Conservation (phyloP, 164 flowering plant genomes). For the Nymphaea thermarum region DNA sequence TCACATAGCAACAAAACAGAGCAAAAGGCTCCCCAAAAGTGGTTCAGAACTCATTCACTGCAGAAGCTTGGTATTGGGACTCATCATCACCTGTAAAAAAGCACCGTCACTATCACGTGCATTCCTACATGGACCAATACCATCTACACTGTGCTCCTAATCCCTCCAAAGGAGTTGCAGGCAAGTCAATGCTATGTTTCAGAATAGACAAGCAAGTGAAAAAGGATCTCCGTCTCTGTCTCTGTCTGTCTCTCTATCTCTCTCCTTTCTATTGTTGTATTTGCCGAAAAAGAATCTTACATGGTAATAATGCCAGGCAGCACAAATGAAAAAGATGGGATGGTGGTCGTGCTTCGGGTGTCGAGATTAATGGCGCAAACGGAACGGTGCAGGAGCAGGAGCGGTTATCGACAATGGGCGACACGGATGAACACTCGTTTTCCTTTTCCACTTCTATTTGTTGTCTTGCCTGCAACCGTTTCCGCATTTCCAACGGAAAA, state of each 20-base stretch:
- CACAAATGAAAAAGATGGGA: not conserved
- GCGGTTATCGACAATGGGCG: not conserved
- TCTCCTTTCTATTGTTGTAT: not conserved
- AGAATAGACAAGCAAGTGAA: not conserved
- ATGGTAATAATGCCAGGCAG: not conserved
- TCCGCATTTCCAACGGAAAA: not conserved
- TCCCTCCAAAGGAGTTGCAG: not conserved
- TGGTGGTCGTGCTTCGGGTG: not conserved
- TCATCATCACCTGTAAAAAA: not conserved
- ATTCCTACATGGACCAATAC: not conserved
- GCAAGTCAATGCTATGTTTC: not conserved
- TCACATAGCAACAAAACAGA: not conserved
- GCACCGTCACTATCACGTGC: not conserved
- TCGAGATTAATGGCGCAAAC: not conserved
- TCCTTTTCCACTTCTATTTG: not conserved
- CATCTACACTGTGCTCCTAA: not conserved
- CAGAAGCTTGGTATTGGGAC: not conserved
- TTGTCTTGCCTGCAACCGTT: not conserved
- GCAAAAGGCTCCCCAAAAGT: not conserved
- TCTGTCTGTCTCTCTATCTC: too few relatives aligned
- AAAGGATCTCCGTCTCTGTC: too few relatives aligned
- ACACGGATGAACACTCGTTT: not conserved
- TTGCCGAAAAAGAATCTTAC: not conserved
- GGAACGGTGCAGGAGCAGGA: not conserved
- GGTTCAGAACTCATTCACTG: not conserved